Conservation (phyloP, 495 filamentous ascomycete species). For the Aspergillus indologenus region DNA sequence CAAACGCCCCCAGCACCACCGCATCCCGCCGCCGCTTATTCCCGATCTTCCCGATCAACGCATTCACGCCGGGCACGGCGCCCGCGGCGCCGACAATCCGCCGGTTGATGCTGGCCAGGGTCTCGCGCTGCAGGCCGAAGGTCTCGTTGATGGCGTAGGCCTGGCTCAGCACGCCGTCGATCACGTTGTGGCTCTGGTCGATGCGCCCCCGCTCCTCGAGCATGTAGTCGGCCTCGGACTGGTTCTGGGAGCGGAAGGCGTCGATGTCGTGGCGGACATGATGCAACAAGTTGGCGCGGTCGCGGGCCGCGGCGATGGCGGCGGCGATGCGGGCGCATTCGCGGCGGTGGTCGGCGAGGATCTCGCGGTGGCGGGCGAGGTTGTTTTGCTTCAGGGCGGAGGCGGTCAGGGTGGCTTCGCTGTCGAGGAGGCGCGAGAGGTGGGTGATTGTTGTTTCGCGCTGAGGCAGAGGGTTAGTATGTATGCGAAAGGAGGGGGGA, state of each 20-base stretch:
- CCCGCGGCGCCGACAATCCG: conserved; percentile 84
- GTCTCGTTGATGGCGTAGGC: conserved; percentile 95
- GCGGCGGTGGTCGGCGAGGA: conserved; percentile 79
- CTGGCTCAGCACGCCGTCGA: conserved; percentile 89
- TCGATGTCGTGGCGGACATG: conserved; percentile 90
- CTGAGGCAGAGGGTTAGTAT: conserved; percentile 36
- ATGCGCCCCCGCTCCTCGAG: conserved; percentile 80
- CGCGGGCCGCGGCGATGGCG: conserved; percentile 67
- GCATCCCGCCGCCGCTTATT: conserved; percentile 94
- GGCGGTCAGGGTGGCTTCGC: conserved; percentile 81
- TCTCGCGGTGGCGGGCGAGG: conserved; percentile 85
- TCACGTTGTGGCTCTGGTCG: conserved; percentile 81
- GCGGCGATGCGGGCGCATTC: conserved; percentile 72
- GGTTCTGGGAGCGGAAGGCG: conserved; percentile 77
- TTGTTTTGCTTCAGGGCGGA: conserved; percentile 95
- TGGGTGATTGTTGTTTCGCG: conserved; percentile 78
- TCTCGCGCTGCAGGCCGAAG: conserved; percentile 84
- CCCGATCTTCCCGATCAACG: conserved; percentile 88
- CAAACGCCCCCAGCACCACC: conserved; percentile 84
- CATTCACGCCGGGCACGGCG: conserved; percentile 90
- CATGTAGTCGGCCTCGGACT: conserved; percentile 93
- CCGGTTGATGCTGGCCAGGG: conserved; percentile 78
- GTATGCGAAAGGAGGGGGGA: neutral
- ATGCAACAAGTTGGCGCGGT: conserved; percentile 86
- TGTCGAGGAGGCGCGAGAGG: conserved; percentile 86